A percentile compares a stretch with the other conserved stretches of the same genome.
These are phyloP conservation scores for Ramicandelaber brevisporus DNA, from an alignment of 192 early-diverging fungal genomes.

Conservation along the genomic window DNA sequence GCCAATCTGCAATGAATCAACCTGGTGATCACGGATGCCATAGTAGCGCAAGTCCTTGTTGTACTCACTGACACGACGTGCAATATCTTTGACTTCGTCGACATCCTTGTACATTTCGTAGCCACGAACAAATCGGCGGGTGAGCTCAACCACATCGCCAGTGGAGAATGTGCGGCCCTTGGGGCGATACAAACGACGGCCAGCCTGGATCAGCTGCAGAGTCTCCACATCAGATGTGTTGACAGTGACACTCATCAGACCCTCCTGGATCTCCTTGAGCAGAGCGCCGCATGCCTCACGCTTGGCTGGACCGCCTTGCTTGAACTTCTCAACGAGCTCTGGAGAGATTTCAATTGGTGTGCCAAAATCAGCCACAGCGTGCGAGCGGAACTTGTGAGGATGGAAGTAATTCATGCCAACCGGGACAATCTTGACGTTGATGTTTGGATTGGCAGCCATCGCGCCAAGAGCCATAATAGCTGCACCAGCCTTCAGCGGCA, in stretches of 20 bases:
- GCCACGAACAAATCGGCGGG: constrained; percentile 63
- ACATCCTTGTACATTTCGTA: constrained; percentile 63
- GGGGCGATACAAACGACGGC: constrained; percentile 74
- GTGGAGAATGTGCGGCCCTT: constrained; percentile 59
- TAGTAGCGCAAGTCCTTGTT: constrained; percentile 75
- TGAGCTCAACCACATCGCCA: constrained; percentile 68
- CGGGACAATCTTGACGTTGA: constrained; percentile 86
- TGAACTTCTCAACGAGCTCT: constrained; percentile 62
- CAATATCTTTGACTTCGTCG: constrained; percentile 54
- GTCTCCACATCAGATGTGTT: constrained; percentile 85
- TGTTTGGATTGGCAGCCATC: constrained; percentile 51
- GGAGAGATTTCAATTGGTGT: constrained; percentile 54
- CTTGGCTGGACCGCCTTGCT: constrained; percentile 53
- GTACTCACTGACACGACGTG: constrained; percentile 51
- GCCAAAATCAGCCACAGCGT: constrained; percentile 95
- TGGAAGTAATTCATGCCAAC: constrained; percentile 90
- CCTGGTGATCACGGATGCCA: constrained; percentile 91
- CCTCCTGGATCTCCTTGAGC: constrained; percentile 52
- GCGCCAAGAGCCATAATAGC: constrained; percentile 75
- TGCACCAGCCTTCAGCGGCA: constrained; percentile 81
- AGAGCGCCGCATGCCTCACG: constrained; percentile 54
- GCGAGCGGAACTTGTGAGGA: constrained; percentile 78
- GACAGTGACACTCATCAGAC: constrained; percentile 68
- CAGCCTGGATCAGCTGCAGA: constrained; percentile 67
- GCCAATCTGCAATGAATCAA: constrained; percentile 47